Conservation (phyloP, 2,329 filamentous ascomycete species). For the Colletotrichum tropicicola region DNA sequence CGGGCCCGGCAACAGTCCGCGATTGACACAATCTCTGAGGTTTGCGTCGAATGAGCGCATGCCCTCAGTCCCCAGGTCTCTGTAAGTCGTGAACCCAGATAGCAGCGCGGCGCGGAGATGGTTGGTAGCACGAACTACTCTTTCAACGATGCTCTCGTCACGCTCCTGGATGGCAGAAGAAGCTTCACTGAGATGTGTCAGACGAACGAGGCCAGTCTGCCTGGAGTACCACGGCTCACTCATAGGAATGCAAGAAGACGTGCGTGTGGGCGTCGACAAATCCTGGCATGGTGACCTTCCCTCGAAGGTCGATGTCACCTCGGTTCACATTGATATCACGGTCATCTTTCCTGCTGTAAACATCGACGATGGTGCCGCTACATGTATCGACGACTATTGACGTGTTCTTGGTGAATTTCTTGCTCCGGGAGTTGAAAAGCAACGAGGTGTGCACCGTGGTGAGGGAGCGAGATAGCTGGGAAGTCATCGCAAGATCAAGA, state of each 20-base stretch:
- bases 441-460: slow-evolving; percentile 53
- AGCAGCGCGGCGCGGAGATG: slow-evolving; percentile 60
- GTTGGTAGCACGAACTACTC: slow-evolving; percentile 62
- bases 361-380: slow-evolving; percentile 49
- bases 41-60: slow-evolving; percentile 59
- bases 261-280: slow-evolving; percentile 65
- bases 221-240: slow-evolving; percentile 34
- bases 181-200: slow-evolving; percentile 20
- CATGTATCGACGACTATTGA: slow-evolving; percentile 51
- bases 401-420: slow-evolving; percentile 48
- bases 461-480: not conserved
- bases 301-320: slow-evolving; percentile 62
- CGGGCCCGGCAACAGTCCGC: slow-evolving; percentile 62
- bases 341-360: slow-evolving; percentile 38
- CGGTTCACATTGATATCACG: slow-evolving; percentile 36
- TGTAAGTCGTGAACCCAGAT: slow-evolving; percentile 67
- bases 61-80: slow-evolving; percentile 64
- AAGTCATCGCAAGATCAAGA: not conserved
- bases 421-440: slow-evolving; percentile 56
- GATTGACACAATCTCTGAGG: slow-evolving; percentile 62
- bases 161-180: slow-evolving; percentile 56
- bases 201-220: not conserved
- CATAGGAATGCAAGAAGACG: slow-evolving; percentile 62
- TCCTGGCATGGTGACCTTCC: slow-evolving; percentile 59
- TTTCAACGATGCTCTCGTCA: slow-evolving; percentile 66